Percentiles rank a stretch among this genome's conserved stretches.
Conservation (phyloP, 1,139 yeast species). For the Saccharomycopsis phalli region DNA sequence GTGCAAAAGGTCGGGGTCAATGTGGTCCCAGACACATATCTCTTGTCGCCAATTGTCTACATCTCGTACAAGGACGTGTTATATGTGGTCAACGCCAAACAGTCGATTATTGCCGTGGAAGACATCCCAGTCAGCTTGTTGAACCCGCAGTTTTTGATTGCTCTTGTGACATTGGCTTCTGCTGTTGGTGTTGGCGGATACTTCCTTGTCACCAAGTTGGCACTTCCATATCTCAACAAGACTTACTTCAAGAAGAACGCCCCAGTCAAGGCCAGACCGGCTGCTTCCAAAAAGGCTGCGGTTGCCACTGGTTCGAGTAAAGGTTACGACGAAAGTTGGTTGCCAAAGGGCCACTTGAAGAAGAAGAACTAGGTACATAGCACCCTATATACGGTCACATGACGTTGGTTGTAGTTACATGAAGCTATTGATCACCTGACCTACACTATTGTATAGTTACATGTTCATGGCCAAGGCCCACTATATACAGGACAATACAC, state of each 20-base stretch:
- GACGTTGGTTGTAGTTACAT: too few species aligned
- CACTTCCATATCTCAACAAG: conserved; percentile 30
- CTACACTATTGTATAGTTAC: too few species aligned
- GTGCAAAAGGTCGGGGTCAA: conserved; percentile 48
- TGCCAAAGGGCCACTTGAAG: conserved; percentile 43
- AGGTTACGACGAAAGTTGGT: conserved; percentile 45
- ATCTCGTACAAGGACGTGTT: conserved; percentile 44
- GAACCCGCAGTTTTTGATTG: conserved; percentile 62
- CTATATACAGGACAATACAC: not conserved
- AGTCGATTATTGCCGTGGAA: conserved; percentile 47
- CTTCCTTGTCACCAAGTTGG: conserved; percentile 37
- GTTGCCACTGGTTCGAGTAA: conserved; percentile 28
- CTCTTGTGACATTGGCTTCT: conserved; percentile 46
- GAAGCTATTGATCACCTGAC: too few species aligned
- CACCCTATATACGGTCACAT: not conserved
- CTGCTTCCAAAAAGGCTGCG: conserved; percentile 18
- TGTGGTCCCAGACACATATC: conserved; percentile 49
- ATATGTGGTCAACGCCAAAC: conserved; percentile 49
- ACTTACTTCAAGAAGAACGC: conserved; percentile 31
- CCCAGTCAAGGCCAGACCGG: conserved; percentile 22
- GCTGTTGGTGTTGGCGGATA: conserved; percentile 46
- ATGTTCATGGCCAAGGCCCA: not conserved
- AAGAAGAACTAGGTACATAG: conserved; percentile 23
- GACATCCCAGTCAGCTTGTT: conserved; percentile 64
- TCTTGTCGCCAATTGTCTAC: conserved; percentile 52